A percentile compares a stretch with the other conserved stretches of the same genome.
phyloP scores from a whole-genome alignment of 139 green algal genomes.

The Haematococcus lacustris region DNA sequence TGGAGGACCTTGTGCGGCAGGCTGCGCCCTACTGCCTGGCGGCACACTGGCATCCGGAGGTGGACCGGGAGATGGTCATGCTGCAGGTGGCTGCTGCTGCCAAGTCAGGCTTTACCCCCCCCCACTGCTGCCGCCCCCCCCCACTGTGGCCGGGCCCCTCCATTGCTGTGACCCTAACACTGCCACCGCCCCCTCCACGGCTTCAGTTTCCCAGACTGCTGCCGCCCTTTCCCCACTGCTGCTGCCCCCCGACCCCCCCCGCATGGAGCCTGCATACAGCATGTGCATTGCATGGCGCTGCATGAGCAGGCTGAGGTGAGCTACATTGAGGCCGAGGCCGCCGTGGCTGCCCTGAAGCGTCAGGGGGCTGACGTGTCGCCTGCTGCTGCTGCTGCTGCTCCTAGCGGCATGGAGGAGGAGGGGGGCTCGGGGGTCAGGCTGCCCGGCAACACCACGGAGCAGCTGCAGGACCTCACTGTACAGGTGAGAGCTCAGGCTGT shows the following conservation, averaged over 20 bases:
- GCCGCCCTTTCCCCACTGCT: no score
- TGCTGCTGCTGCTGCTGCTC: conserved; percentile 9
- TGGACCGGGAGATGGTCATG: conserved; percentile 46
- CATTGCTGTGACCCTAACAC: no score
- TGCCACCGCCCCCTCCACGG: no score
- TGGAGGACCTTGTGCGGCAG: conserved; percentile 29
- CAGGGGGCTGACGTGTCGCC: conserved; percentile 18
- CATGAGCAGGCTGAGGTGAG: conserved; percentile 32
- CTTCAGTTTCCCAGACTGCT: no score
- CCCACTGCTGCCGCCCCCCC: not conserved
- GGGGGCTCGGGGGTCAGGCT: not conserved
- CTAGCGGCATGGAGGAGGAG: no score
- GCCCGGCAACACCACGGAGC: conserved; percentile 1
- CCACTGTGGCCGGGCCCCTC: no score
- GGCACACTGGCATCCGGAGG: conserved; percentile 13
- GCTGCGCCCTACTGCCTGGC: conserved; percentile 30
- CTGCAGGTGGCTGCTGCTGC: conserved; percentile 31
- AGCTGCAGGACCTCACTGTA: conserved; percentile 22
- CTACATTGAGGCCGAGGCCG: conserved; percentile 45
- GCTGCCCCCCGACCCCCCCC: no score
- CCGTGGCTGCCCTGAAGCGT: conserved; percentile 16
- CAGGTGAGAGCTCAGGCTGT: conserved; percentile 1
- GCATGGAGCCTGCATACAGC: no score
- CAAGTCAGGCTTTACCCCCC: not conserved
- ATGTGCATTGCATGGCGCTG: no score